These are phyloP conservation scores for Aspergillus bombycis DNA, from an alignment of 2,329 filamentous ascomycete species.

Conservation along the genomic window DNA sequence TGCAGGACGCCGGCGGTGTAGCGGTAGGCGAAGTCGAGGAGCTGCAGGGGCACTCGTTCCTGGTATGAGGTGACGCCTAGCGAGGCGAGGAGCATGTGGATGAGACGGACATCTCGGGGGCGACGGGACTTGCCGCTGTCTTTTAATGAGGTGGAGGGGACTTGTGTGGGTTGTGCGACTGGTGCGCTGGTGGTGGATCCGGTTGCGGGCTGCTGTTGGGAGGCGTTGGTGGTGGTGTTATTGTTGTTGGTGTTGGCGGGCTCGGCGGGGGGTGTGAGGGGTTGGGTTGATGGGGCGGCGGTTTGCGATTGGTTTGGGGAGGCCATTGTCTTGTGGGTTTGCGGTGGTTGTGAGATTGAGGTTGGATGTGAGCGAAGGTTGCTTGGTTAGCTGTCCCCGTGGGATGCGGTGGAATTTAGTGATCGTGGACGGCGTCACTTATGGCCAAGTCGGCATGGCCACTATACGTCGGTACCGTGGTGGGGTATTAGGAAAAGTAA, in stretches of 20 bases:
- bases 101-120: conserved; percentile 54
- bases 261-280: conserved; percentile 50
- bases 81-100: conserved; percentile 54
- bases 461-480: background rate
- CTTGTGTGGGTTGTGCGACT: conserved; percentile 36
- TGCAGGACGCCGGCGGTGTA: conserved; percentile 57
- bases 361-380: background rate
- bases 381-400: background rate
- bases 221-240: conserved; percentile 10
- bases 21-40: conserved; percentile 57
- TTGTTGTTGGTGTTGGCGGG: conserved; percentile 27
- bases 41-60: conserved; percentile 56
- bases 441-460: background rate
- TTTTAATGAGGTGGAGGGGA: conserved; percentile 48
- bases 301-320: conserved; percentile 39
- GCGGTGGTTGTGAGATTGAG: background rate
- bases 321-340: conserved; percentile 30
- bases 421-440: background rate
- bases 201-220: conserved; percentile 25
- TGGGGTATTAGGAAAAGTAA: background rate
- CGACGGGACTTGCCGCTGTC: conserved; percentile 51
- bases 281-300: conserved; percentile 36
- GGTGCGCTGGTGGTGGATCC: conserved; percentile 20
- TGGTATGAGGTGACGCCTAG: conserved; percentile 55
- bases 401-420: conserved; percentile 3